phyloP scores from a whole-genome alignment of 2,329 filamentous ascomycete genomes.

The Claviceps spartinae region DNA sequence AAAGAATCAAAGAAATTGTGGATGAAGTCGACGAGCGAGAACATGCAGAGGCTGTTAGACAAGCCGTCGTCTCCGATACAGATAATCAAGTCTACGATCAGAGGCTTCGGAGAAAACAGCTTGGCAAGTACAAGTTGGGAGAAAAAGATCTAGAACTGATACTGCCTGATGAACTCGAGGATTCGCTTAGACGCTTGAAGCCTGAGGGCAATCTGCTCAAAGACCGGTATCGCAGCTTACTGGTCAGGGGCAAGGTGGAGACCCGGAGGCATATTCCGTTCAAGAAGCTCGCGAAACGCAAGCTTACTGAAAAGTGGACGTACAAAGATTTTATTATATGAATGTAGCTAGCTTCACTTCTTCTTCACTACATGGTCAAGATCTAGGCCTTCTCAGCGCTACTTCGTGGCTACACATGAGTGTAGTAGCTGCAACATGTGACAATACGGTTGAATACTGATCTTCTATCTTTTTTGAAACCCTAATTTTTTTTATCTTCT shows the following conservation, averaged over 20 bases:
- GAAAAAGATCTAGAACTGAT: constrained; percentile 72
- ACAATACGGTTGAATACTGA: background rate
- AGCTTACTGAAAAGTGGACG: constrained; percentile 88
- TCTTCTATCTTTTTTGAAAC: background rate
- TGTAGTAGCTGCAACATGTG: background rate
- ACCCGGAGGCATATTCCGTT: constrained; percentile 65
- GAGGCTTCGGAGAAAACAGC: constrained; percentile 53
- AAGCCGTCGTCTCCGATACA: constrained; percentile 30
- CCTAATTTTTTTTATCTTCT: too few species aligned
- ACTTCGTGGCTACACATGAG: background rate
- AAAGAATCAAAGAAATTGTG: constrained; percentile 57
- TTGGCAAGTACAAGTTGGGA: constrained; percentile 62
- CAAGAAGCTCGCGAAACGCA: constrained; percentile 67
- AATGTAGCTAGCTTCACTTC: background rate
- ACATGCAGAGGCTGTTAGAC: constrained; percentile 28
- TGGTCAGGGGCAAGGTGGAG: constrained; percentile 84
- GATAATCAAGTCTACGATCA: constrained; percentile 46
- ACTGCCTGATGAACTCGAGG: constrained; percentile 68
- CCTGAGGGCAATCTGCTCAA: constrained; percentile 93
- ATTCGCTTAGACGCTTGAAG: constrained; percentile 69
- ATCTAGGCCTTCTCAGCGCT: background rate
- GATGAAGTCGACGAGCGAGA: constrained; percentile 48
- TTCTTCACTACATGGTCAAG: background rate
- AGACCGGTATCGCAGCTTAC: constrained; percentile 78
- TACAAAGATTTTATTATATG: constrained; percentile 69